Evolutionary conservation across 2,329 filamentous ascomycete genomes (phyloP).

Genomic region (Phaeoacremonium minimum): DNA sequence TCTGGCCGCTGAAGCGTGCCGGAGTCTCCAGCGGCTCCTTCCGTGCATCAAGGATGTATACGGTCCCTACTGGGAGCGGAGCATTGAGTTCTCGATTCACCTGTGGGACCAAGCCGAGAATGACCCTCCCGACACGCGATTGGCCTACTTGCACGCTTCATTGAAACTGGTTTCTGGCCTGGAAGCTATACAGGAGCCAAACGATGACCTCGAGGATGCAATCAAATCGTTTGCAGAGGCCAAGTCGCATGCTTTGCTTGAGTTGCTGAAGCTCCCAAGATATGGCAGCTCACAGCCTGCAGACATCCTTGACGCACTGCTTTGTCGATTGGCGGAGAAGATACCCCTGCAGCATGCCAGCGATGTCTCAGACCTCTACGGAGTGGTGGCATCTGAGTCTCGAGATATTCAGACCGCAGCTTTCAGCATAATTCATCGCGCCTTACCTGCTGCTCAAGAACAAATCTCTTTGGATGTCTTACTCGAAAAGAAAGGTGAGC

Average conservation of each 20-base stretch:
- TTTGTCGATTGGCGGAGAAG: slow-evolving; percentile 65
- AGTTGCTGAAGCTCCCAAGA: slow-evolving; percentile 54
- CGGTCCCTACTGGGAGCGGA: slow-evolving; percentile 77
- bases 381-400: slow-evolving; percentile 71
- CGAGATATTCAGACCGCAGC: slow-evolving; percentile 73
- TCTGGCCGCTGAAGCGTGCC: slow-evolving; percentile 46
- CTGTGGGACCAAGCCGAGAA: slow-evolving; percentile 49
- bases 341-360: slow-evolving; percentile 59
- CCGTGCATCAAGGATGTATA: slow-evolving; percentile 78
- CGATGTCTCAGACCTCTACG: slow-evolving; percentile 66
- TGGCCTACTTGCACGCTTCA: slow-evolving; percentile 67
- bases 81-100: slow-evolving; percentile 52
- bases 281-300: slow-evolving; percentile 56
- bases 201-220: slow-evolving; percentile 80
- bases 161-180: slow-evolving; percentile 66
- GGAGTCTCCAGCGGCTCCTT: slow-evolving; percentile 57
- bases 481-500: slow-evolving; percentile 66
- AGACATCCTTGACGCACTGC: slow-evolving; percentile 69
- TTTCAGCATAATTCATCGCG: slow-evolving; percentile 73
- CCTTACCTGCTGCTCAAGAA: slow-evolving; percentile 75
- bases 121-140: slow-evolving; percentile 36
- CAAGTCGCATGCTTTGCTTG: slow-evolving; percentile 55
- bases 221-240: slow-evolving; percentile 56
- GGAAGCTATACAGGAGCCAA: slow-evolving; percentile 63
- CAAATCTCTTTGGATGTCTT: slow-evolving; percentile 73